These are phyloP conservation scores for Nadsonia fulvescens DNA, from an alignment of 805 yeast genomes.

Conservation along the genomic window DNA sequence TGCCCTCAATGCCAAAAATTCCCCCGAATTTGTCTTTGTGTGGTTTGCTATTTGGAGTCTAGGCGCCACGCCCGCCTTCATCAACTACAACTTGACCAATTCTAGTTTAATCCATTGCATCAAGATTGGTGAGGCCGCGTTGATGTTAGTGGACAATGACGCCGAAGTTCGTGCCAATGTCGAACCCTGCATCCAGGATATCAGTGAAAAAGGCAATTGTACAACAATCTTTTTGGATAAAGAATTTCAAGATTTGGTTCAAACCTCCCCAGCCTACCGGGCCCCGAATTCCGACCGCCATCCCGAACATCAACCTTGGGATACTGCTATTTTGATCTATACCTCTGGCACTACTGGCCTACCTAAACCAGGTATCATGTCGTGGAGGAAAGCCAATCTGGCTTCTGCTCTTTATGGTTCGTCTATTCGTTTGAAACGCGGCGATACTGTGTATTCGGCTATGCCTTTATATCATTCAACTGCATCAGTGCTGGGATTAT, in stretches of 20 bases:
- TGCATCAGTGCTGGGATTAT: conserved; percentile 67
- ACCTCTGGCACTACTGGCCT: conserved; percentile 93
- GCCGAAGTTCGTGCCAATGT: conserved; percentile 43
- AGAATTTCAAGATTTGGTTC: conserved; percentile 24
- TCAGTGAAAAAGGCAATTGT: conserved; percentile 14
- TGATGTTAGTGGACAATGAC: conserved; percentile 63
- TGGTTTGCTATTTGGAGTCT: conserved; percentile 85
- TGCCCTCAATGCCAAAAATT: conserved; percentile 63
- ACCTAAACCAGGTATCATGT: conserved; percentile 85
- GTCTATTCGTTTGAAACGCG: conserved; percentile 38
- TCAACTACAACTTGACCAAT: conserved; percentile 64
- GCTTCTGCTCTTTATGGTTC: conserved; percentile 56
- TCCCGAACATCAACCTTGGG: conserved; percentile 35
- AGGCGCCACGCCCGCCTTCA: conserved; percentile 76
- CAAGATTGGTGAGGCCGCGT: conserved; percentile 41
- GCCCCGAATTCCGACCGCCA: conserved; percentile 39
- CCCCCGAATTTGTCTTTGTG: conserved; percentile 58
- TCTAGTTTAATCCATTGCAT: conserved; percentile 67
- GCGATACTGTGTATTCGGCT: conserved; percentile 58
- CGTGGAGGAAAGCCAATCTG: conserved; percentile 69
- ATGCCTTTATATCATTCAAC: conserved; percentile 96
- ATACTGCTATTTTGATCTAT: conserved; percentile 57
- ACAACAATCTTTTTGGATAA: conserved; percentile 21
- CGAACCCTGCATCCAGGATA: conserved; percentile 27
- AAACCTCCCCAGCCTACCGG: conserved; percentile 25